Evolutionary conservation across 1,284 basidiomycete genomes (phyloP).

Genomic region (Phellopilus nigrolimitatus): DNA sequence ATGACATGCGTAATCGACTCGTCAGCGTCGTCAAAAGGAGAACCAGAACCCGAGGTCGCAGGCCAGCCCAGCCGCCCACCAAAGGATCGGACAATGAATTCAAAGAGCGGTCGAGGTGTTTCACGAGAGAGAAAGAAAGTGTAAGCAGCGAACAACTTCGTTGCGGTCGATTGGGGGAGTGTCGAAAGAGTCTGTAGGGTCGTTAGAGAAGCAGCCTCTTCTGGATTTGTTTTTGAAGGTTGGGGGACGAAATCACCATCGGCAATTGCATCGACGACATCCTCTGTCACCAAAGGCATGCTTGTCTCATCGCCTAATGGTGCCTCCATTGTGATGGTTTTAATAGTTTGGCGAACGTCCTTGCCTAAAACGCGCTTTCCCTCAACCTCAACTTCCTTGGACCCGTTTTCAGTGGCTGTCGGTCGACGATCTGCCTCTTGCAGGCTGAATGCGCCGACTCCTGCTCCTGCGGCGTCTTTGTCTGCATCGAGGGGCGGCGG

Average conservation of each 20-base stretch:
- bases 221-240: conserved; percentile 56
- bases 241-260: conserved; percentile 72
- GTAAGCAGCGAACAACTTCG: conserved; percentile 78
- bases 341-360: conserved; percentile 72
- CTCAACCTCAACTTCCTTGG: conserved; percentile 45
- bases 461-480: conserved; percentile 86
- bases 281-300: conserved; percentile 33
- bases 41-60: conserved; percentile 79
- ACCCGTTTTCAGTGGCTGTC: conserved; percentile 30
- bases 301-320: conserved; percentile 35
- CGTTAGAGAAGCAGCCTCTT: conserved; percentile 54
- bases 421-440: conserved; percentile 43
- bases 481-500: conserved; percentile 85
- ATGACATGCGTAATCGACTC: conserved; percentile 93
- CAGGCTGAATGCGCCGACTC: conserved; percentile 87
- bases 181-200: conserved; percentile 75
- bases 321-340: conserved; percentile 43
- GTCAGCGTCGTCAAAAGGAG: conserved; percentile 69
- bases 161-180: conserved; percentile 47
- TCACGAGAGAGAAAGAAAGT: conserved; percentile 96
- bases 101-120: conserved; percentile 88
- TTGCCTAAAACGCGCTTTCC: conserved; percentile 61
- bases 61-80: conserved; percentile 91
- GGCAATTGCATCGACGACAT: conserved; percentile 31
- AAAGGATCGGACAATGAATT: conserved; percentile 91